Evolutionary conservation across 192 early-diverging fungal species (phyloP).

Genomic region (Rhizoclosmatium sp.): DNA sequence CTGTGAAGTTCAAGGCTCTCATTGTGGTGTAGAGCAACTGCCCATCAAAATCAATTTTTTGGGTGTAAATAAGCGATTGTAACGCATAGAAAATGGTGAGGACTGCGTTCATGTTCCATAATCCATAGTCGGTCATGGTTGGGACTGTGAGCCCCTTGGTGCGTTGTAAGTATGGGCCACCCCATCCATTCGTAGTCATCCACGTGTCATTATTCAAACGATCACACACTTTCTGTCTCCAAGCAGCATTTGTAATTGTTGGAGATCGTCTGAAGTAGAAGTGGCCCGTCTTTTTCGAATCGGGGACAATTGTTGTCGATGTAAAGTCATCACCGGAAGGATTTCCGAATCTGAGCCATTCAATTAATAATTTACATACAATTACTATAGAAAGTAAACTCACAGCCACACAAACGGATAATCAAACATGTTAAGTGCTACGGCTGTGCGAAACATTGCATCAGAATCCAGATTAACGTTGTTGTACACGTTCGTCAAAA

Average conservation of each 20-base stretch:
- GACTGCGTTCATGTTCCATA: neutral
- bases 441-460: neutral
- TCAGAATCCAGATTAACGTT: neutral
- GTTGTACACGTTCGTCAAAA: slow-evolving; percentile 3
- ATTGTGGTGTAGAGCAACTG: neutral
- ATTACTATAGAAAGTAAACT: too few species aligned
- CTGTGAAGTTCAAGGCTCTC: neutral
- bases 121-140: neutral
- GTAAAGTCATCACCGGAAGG: neutral
- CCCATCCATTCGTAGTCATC: neutral
- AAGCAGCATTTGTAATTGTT: neutral
- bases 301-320: neutral
- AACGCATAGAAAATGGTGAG: neutral
- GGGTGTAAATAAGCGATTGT: neutral
- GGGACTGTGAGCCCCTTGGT: too few species aligned
- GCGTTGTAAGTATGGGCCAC: neutral
- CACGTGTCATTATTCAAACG: slow-evolving; percentile 8
- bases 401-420: slow-evolving; percentile 3
- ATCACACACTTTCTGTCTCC: neutral
- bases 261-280: neutral
- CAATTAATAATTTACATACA: too few species aligned
- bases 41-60: neutral
- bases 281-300: neutral
- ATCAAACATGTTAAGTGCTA: neutral
- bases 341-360: neutral